A percentile compares a stretch with the other conserved stretches of the same genome.
Conservation (phyloP, 1,139 yeast genomes). For the Saccharomyces pastorianus region DNA sequence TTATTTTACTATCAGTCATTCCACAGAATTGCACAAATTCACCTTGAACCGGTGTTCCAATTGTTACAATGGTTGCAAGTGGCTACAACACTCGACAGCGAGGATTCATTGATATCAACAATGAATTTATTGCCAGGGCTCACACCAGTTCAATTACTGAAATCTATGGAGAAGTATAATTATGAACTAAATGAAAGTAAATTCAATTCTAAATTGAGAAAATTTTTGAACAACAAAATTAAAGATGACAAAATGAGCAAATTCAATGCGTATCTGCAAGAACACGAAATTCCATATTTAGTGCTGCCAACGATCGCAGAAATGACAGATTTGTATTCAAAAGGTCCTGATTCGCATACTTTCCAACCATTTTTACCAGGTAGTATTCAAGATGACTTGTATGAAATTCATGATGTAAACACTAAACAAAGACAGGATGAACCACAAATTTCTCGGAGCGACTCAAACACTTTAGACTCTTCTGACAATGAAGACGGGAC, state of each 20-base stretch:
- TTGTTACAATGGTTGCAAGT: slow-evolving; percentile 87
- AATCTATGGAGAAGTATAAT: slow-evolving; percentile 66
- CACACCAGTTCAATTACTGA: slow-evolving; percentile 62
- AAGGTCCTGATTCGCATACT: slow-evolving; percentile 40
- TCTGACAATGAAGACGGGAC: slow-evolving; percentile 4
- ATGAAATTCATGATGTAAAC: slow-evolving; percentile 46
- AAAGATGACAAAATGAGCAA: slow-evolving; percentile 14
- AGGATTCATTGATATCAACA: slow-evolving; percentile 50
- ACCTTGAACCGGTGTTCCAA: slow-evolving; percentile 68
- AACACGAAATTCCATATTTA: slow-evolving; percentile 27
- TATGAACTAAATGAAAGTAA: slow-evolving; percentile 76
- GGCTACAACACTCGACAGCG: slow-evolving; percentile 52
- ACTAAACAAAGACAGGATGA: slow-evolving; percentile 19
- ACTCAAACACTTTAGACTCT: neutral
- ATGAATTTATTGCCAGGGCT: slow-evolving; percentile 50
- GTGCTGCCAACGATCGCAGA: slow-evolving; percentile 54
- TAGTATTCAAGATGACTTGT: slow-evolving; percentile 52
- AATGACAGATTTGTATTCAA: slow-evolving; percentile 52
- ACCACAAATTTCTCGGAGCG: neutral
- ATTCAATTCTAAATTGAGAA: slow-evolving; percentile 36
- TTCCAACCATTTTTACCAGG: slow-evolving; percentile 60
- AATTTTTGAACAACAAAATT: slow-evolving; percentile 33
- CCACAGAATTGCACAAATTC: slow-evolving; percentile 52
- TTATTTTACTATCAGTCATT: slow-evolving; percentile 50
- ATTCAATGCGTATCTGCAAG: slow-evolving; percentile 18